These are phyloP conservation scores for Chrysosporium keratinophilum DNA, from an alignment of 2,329 filamentous ascomycete genomes.

Conservation along the genomic window DNA sequence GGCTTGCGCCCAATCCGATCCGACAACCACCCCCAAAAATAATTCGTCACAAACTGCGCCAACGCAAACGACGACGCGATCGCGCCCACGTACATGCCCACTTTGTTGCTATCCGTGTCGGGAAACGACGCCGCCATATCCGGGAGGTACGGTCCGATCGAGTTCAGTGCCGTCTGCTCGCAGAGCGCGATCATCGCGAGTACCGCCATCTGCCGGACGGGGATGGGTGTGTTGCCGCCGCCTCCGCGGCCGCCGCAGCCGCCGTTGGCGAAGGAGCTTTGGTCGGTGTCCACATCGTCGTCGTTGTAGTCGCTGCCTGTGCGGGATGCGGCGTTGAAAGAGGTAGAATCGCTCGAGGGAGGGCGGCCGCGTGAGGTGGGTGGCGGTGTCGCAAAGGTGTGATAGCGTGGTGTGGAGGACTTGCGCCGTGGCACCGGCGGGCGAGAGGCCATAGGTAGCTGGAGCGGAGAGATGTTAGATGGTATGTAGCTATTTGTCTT, in stretches of 20 bases:
- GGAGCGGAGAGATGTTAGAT: background rate
- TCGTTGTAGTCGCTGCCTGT: conserved; percentile 20
- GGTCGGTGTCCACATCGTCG: conserved; percentile 22
- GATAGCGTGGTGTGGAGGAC: conserved; percentile 34
- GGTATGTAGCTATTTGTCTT: background rate
- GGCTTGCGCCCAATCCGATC: conserved; percentile 73
- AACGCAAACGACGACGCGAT: conserved; percentile 86
- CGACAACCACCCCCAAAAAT: conserved; percentile 78
- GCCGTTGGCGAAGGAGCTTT: conserved; percentile 13
- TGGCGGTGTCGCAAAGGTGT: conserved; percentile 40
- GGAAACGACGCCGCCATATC: conserved; percentile 83
- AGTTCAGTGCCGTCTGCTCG: conserved; percentile 94
- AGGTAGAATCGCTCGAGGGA: conserved; percentile 28
- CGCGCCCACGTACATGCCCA: conserved; percentile 79
- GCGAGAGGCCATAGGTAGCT: conserved; percentile 3
- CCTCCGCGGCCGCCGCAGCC: too few relatives aligned
- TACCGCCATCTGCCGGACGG: conserved; percentile 69
- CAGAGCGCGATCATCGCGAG: conserved; percentile 80
- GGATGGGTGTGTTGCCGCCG: conserved; percentile 56
- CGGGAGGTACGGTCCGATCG: conserved; percentile 87
- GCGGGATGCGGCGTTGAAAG: background rate
- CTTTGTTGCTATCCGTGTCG: conserved; percentile 58
- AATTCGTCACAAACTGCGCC: conserved; percentile 85
- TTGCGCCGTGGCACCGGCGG: conserved; percentile 5
- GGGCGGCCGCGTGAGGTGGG: conserved; percentile 39